Conservation (phyloP, 371 early-diverging fungal genomes). For the Nematocida sp. region DNA sequence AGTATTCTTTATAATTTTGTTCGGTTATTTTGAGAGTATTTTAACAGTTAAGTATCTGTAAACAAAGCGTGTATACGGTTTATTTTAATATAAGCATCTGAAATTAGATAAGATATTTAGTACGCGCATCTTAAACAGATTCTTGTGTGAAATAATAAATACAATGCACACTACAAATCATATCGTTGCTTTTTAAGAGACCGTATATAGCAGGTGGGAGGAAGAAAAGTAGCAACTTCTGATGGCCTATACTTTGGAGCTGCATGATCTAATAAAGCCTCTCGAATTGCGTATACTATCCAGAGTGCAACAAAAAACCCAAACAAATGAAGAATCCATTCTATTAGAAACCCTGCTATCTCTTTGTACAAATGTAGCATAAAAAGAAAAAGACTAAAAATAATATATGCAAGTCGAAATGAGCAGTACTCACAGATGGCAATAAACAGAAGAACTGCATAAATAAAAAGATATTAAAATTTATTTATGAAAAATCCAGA, state of each 20-base stretch:
- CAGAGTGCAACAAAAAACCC: slow-evolving; percentile 42
- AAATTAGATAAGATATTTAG: background rate
- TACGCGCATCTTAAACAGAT: background rate
- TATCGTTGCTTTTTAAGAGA: slow-evolving; percentile 18
- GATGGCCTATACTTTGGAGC: background rate
- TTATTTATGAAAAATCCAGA: slow-evolving; percentile 55
- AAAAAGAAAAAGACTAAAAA: slow-evolving; percentile 5
- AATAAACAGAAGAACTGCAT: background rate
- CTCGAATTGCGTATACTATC: slow-evolving; percentile 22
- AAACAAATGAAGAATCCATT: background rate
- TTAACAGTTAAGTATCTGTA: background rate
- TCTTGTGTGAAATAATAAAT: background rate
- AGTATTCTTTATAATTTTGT: no score
- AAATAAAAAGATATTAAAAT: slow-evolving; percentile 36
- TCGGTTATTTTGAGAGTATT: no score
- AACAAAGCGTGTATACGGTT: background rate
- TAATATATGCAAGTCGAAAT: slow-evolving; percentile 5
- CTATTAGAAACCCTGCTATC: background rate
- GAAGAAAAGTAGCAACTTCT: slow-evolving; percentile 33
- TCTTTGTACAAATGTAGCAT: background rate
- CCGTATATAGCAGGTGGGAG: slow-evolving; percentile 17
- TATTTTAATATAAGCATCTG: background rate
- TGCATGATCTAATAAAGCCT: slow-evolving; percentile 2
- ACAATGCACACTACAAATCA: background rate
- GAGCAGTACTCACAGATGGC: background rate